Evolutionary conservation across 768 basidiomycete species (phyloP).

Genomic region (Fibroporia radiculosa): DNA sequence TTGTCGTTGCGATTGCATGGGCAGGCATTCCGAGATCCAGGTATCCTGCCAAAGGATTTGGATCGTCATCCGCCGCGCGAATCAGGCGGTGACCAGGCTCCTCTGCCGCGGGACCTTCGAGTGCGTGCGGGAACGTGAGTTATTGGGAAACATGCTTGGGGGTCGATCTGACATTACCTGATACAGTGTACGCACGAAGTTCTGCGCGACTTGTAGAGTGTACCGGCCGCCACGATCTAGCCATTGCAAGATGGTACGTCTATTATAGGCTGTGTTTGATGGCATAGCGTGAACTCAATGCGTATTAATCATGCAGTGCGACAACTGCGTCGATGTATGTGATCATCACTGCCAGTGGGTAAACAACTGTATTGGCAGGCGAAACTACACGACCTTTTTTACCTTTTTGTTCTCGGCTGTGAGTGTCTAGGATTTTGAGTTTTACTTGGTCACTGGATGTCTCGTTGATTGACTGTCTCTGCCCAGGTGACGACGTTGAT

Average conservation of each 20-base stretch:
- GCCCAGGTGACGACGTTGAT: slow-evolving; percentile 62
- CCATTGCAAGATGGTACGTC: slow-evolving; percentile 88
- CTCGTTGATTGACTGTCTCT: slow-evolving; percentile 6
- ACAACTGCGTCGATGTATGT: slow-evolving; percentile 95
- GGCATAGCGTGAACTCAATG: background rate
- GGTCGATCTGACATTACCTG: background rate
- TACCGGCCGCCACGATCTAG: slow-evolving; percentile 93
- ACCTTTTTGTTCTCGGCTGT: slow-evolving; percentile 72
- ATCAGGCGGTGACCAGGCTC: slow-evolving; percentile 49
- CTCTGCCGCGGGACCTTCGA: slow-evolving; percentile 75
- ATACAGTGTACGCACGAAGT: slow-evolving; percentile 80
- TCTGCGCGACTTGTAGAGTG: slow-evolving; percentile 86
- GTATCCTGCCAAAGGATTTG: slow-evolving; percentile 81
- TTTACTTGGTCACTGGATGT: slow-evolving; percentile 9
- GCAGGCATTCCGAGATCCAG: slow-evolving; percentile 76
- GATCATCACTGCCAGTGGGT: slow-evolving; percentile 91
- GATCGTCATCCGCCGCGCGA: slow-evolving; percentile 83
- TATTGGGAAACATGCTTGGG: slow-evolving; percentile 2
- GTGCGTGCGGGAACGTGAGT: slow-evolving; percentile 73
- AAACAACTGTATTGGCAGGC: slow-evolving; percentile 91
- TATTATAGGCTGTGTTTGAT: background rate
- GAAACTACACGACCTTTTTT: slow-evolving; percentile 94
- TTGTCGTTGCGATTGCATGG: background rate
- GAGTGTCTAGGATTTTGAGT: slow-evolving; percentile 26
- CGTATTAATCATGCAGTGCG: slow-evolving; percentile 71